Evolutionary conservation across 305 asterid genomes (phyloP), one percentile per base, ranked within the genome.

Genomic region (Petunia hybrid): DNA sequence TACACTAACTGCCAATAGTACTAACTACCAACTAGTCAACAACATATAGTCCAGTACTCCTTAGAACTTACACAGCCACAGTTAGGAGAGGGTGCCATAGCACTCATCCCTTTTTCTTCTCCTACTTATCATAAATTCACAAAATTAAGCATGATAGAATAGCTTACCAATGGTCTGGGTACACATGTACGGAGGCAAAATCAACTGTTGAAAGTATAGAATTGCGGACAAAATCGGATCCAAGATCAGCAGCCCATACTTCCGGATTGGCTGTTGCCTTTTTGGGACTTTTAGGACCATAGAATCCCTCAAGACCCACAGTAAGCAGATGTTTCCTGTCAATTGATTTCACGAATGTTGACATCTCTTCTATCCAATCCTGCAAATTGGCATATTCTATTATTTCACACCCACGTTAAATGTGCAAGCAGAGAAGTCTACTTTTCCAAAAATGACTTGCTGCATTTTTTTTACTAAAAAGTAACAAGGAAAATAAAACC

Each of bases 291-390:
- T 89, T 97, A 45, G 94, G 97, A 83, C 99, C 99, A 66, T 94
- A 97, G 82, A 97, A 97, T 85, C 99, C 99, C 92, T 97, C 99
- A 40, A 94, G 97, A 48, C 99, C 99, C 36, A 94, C 94, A 0
- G 99, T 97, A 36, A 97, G 75, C 78, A 97, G 90, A 89, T 97
- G 99, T 71, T 91, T 94, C 80, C 85, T 85, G 89, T 97, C 99
- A 14, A 97, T 90, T 79, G 94, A 90, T 85, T 97, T 97, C 62
- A 93, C 85, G 66, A 89, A 97, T 55, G 89, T 82, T 8, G 99
- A 94, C 98, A 97, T 97, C 84, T 97, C 98, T 90, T 91, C 97
- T 56, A 97, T 91, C 99, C 99, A 97, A 77, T 93, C 99, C 99
- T 96, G 94, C 85, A 92, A 79, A 84, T 86, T 55, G 31, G 77